These are phyloP conservation scores for Aspergillus fumigatiaffinis DNA, from an alignment of 2,329 filamentous ascomycete species.

Conservation along the genomic window DNA sequence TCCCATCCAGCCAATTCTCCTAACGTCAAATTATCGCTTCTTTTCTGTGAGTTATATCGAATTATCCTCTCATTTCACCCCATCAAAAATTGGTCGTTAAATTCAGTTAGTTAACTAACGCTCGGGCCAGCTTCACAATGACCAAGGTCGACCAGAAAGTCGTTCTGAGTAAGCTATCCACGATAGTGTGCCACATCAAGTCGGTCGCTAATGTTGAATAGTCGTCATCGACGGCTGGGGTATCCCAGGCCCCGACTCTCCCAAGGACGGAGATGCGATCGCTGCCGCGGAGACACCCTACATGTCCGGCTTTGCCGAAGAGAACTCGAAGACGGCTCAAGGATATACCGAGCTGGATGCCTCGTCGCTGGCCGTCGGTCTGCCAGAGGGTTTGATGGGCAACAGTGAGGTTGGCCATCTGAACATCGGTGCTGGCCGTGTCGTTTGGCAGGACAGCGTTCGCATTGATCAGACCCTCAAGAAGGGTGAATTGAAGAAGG, in stretches of 20 bases:
- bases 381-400: constrained; percentile 96
- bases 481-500: constrained; percentile 72
- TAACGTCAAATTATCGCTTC: constrained; percentile 2
- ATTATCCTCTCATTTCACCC: background rate
- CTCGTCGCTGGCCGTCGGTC: constrained; percentile 89
- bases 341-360: constrained; percentile 93
- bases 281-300: constrained; percentile 85
- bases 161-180: constrained; percentile 56
- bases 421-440: constrained; percentile 95
- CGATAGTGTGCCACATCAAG: constrained; percentile 9
- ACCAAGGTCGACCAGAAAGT: constrained; percentile 65
- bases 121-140: constrained; percentile 47
- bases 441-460: constrained; percentile 98
- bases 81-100: constrained; percentile 3
- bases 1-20: constrained; percentile 12
- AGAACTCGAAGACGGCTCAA: constrained; percentile 67
- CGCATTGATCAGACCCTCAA: constrained; percentile 92
- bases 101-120: constrained; percentile 17
- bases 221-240: constrained; percentile 99
- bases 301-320: constrained; percentile 78
- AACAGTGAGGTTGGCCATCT: constrained; percentile 98
- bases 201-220: constrained; percentile 39
- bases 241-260: constrained; percentile 73
- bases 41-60: constrained; percentile 8
- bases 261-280: constrained; percentile 90